A percentile compares a stretch with the other conserved stretches of the same genome.
These are phyloP conservation scores for Talaromyces albobiverticillius DNA, from an alignment of 2,329 filamentous ascomycete genomes.

Conservation along the genomic window DNA sequence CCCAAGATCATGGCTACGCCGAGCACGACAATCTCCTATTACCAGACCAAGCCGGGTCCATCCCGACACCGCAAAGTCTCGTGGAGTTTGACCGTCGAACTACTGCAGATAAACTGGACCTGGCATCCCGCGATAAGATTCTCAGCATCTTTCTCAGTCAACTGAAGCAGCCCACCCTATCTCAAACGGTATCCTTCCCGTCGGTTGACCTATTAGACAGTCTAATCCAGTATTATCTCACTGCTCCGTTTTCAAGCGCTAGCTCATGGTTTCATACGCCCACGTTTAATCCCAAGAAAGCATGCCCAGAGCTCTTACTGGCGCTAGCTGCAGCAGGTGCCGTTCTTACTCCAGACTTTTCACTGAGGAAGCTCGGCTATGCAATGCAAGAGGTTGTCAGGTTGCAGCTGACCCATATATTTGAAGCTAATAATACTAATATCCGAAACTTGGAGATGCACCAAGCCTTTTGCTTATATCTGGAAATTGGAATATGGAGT, in stretches of 20 bases:
- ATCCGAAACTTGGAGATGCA: conserved; percentile 30
- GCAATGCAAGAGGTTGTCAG: conserved; percentile 38
- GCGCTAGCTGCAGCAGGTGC: conserved; percentile 36
- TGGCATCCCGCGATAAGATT: conserved; percentile 12
- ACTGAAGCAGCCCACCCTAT: conserved; percentile 2
- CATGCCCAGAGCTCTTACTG: conserved; percentile 31
- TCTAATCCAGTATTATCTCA: conserved; percentile 31
- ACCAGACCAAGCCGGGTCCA: conserved; percentile 16
- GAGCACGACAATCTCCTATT: conserved; percentile 34
- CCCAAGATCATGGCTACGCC: conserved; percentile 27
- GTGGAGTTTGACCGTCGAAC: conserved; percentile 18
- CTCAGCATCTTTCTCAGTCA: conserved; percentile 11
- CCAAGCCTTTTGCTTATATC: conserved; percentile 33
- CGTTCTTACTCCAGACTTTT: conserved; percentile 29
- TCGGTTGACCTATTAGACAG: conserved; percentile 32
- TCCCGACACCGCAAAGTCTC: conserved; percentile 9
- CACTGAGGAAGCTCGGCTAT: conserved; percentile 35
- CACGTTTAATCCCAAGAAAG: conserved; percentile 29
- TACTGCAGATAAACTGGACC: conserved; percentile 5
- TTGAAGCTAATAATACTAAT: conserved; percentile 33
- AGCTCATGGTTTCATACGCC: conserved; percentile 31
- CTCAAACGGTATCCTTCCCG: conserved; percentile 29
- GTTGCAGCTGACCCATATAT: conserved; percentile 20
- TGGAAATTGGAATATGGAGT: conserved; percentile 38
- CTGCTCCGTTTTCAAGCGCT: conserved; percentile 14